Conservation (phyloP, 208 protist genomes). For the Phytomonas sp. region DNA sequence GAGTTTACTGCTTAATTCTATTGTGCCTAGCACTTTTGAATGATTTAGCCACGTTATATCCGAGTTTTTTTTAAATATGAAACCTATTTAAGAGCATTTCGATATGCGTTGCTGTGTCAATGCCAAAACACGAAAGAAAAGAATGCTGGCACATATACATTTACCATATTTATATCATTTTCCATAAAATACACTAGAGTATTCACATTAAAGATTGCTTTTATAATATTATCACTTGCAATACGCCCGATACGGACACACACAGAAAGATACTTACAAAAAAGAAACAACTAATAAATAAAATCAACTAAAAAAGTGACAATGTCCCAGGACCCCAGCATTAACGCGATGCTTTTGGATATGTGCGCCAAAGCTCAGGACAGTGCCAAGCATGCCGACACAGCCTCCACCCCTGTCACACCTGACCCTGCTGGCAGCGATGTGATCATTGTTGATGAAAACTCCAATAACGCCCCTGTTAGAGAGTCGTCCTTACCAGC, state of each 20-base stretch:
- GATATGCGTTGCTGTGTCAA: background rate
- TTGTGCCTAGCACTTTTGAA: background rate
- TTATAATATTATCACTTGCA: background rate
- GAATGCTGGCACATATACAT: background rate
- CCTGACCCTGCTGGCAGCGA: background rate
- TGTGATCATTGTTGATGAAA: background rate
- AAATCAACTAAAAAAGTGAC: background rate
- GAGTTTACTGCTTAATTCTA: background rate
- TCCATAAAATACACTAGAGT: background rate
- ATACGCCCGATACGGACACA: background rate
- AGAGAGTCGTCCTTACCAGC: background rate
- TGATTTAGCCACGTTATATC: background rate
- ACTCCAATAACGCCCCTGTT: background rate
- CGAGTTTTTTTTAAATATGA: background rate
- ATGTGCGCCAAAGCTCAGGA: slow-evolving; percentile 22
- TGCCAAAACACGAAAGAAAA: background rate
- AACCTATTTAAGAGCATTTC: background rate
- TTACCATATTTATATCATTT: background rate
- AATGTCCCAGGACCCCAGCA: slow-evolving; percentile 19
- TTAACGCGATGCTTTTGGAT: slow-evolving; percentile 24
- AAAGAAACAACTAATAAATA: background rate
- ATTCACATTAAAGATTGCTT: background rate
- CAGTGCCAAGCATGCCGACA: slow-evolving; percentile 1
- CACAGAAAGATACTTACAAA: background rate
- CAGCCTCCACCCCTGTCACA: background rate